Percentiles rank a stretch among this genome's conserved stretches.
Evolutionary conservation across 1,284 basidiomycete species (phyloP).

Genomic region (Cryptococcus floricola): DNA sequence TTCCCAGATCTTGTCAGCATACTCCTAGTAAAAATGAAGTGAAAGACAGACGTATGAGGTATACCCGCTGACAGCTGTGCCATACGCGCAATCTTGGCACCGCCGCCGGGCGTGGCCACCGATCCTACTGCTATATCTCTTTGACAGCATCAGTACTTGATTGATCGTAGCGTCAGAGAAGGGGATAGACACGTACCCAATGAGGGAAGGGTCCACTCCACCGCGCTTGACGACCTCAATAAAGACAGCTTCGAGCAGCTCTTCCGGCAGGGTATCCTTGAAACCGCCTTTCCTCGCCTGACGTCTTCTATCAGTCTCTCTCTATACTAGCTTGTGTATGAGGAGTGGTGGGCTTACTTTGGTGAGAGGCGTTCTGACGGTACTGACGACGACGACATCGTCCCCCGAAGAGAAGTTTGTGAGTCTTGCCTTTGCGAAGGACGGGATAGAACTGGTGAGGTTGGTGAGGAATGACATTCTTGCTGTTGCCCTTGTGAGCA

Average conservation of each 20-base stretch:
- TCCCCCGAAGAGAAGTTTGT: conserved; percentile 58
- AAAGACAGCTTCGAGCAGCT: conserved; percentile 77
- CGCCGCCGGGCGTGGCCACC: conserved; percentile 89
- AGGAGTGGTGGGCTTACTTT: conserved; percentile 56
- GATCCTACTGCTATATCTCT: conserved; percentile 90
- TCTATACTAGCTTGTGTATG: neutral
- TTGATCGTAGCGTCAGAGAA: neutral
- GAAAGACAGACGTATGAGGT: conserved; percentile 59
- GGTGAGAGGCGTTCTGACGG: conserved; percentile 82
- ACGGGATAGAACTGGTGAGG: conserved; percentile 41
- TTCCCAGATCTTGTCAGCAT: neutral
- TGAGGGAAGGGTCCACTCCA: conserved; percentile 38
- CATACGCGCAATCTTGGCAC: conserved; percentile 84
- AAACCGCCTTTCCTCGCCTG: conserved; percentile 78
- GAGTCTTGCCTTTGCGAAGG: conserved; percentile 53
- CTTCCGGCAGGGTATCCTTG: conserved; percentile 86
- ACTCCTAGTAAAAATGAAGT: neutral
- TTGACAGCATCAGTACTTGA: neutral
- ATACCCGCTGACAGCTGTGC: conserved; percentile 87
- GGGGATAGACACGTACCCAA: conserved; percentile 30
- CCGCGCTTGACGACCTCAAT: conserved; percentile 58
- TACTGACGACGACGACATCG: conserved; percentile 88
- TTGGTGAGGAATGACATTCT: neutral
- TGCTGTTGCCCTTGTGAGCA: too few relatives aligned
- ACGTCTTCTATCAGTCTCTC: neutral